These are phyloP conservation scores for Aspergillus ellipticus DNA, from an alignment of 495 filamentous ascomycete genomes.

Conservation along the genomic window DNA sequence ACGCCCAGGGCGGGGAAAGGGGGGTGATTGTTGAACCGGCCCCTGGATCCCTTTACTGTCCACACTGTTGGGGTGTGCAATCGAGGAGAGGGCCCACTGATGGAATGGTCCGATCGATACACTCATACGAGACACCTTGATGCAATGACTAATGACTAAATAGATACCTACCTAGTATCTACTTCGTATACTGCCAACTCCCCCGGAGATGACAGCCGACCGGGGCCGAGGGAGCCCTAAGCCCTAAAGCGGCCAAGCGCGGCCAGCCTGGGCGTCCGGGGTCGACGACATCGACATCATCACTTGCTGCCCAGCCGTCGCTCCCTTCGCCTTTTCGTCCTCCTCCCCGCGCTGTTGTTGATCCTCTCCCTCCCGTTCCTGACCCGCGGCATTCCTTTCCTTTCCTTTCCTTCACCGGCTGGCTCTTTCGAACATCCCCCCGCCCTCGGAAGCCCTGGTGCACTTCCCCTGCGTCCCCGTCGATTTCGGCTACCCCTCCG, in stretches of 20 bases:
- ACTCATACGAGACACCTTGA: too few relatives aligned
- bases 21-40: too few relatives aligned
- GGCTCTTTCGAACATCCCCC: not conserved
- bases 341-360: slow-evolving; percentile 1
- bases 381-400: not conserved
- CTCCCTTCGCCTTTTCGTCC: slow-evolving; percentile 3
- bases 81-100: too few relatives aligned
- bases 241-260: slow-evolving; percentile 17
- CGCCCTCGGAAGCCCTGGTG: not conserved
- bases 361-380: not conserved
- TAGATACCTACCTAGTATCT: not conserved
- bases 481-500: slow-evolving; percentile 12
- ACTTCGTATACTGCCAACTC: not conserved
- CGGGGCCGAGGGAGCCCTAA: slow-evolving; percentile 15
- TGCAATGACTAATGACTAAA: too few relatives aligned
- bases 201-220: not conserved
- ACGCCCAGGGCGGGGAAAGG: too few relatives aligned
- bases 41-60: too few relatives aligned
- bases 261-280: slow-evolving; percentile 21
- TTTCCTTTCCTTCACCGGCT: slow-evolving; percentile 2
- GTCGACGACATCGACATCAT: slow-evolving; percentile 23
- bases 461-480: slow-evolving; percentile 1
- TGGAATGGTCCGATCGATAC: too few relatives aligned
- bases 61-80: too few relatives aligned
- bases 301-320: slow-evolving; percentile 4